phyloP scores from a whole-genome alignment of 345 rosid species.

The Salix purpurea region DNA sequence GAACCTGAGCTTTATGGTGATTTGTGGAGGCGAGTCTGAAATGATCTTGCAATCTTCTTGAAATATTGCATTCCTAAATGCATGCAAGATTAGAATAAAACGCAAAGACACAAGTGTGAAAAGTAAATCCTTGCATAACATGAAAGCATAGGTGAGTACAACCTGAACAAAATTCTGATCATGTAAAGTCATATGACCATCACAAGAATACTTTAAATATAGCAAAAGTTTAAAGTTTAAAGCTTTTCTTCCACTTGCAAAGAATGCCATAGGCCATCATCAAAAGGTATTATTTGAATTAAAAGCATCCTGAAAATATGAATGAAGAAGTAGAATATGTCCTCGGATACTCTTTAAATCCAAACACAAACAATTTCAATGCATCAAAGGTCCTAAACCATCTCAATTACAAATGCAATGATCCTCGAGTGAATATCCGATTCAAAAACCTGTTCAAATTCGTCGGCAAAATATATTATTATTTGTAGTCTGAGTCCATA shows the following conservation, averaged over 20 bases:
- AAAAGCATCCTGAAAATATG: neutral
- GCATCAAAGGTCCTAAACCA: neutral
- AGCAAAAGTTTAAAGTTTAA: neutral
- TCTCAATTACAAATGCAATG: neutral
- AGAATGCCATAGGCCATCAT: neutral
- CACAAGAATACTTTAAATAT: too few species aligned
- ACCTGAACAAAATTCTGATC: neutral
- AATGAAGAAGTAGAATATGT: neutral
- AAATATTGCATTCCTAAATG: conserved; percentile 70
- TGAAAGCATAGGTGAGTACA: neutral
- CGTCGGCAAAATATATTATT: neutral
- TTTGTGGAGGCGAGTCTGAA: conserved; percentile 55
- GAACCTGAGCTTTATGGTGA: conserved; percentile 78
- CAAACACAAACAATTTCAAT: neutral
- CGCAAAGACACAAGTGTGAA: neutral
- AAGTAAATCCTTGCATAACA: neutral
- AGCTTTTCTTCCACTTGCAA: neutral
- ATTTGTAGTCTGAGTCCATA: too few species aligned
- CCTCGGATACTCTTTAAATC: neutral
- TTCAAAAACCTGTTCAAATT: neutral
- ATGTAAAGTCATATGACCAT: neutral
- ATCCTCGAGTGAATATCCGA: neutral
- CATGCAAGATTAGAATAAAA: conserved; percentile 10
- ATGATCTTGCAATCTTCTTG: conserved; percentile 80
- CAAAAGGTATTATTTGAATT: neutral